These are phyloP conservation scores for Secale cereale DNA, from an alignment of 176 grass and related monocot genomes.

Conservation along the genomic window DNA sequence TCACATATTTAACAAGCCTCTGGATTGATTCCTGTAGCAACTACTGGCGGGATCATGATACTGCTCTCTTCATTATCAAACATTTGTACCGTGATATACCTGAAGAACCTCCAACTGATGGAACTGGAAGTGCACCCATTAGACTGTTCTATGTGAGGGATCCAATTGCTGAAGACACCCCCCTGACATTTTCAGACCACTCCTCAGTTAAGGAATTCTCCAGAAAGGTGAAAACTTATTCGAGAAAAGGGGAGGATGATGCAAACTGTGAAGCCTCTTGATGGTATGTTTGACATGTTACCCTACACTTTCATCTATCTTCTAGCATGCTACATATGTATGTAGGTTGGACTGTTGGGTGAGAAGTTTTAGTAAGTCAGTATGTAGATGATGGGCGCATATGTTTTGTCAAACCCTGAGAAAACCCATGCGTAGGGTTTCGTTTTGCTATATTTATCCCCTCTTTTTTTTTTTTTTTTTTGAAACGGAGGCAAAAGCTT, in stretches of 20 bases:
- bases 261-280: constrained; percentile 20
- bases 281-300: constrained; percentile 18
- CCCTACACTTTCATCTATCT: neutral
- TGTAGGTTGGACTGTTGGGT: too few relatives aligned
- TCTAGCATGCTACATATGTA: neutral
- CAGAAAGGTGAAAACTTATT: constrained; percentile 58
- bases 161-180: constrained; percentile 70
- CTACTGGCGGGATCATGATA: constrained; percentile 96
- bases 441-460: neutral
- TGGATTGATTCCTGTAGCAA: constrained; percentile 50
- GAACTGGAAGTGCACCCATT: constrained; percentile 31
- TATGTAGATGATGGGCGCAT: neutral
- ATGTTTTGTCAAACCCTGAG: neutral
- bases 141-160: constrained; percentile 81
- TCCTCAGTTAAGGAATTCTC: constrained; percentile 73
- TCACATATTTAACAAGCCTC: constrained; percentile 20
- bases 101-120: constrained; percentile 64
- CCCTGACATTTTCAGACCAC: constrained; percentile 84
- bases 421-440: neutral
- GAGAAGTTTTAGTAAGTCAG: too few relatives aligned
- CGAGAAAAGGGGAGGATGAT: constrained; percentile 40
- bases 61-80: constrained; percentile 93
- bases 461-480: too few relatives aligned
- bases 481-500: too few relatives aligned
- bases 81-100: constrained; percentile 90